phyloP scores from a whole-genome alignment of 306 rosid species.

The Rubus parviflorus region DNA sequence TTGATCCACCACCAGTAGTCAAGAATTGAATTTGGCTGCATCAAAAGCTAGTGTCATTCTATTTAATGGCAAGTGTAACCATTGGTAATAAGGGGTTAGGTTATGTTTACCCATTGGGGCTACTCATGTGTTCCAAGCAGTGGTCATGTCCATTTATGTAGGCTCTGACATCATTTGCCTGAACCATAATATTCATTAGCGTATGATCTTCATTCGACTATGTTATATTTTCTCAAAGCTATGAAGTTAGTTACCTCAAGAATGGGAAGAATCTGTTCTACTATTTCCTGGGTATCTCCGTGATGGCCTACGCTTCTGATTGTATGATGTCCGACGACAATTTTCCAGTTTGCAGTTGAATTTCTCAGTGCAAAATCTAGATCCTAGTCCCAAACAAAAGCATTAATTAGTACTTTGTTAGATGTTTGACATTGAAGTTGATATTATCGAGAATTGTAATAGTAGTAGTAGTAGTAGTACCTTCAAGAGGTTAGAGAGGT shows the following conservation, averaged over 20 bases:
- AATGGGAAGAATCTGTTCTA: constrained; percentile 58
- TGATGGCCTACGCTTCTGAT: constrained; percentile 60
- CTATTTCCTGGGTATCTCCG: constrained; percentile 62
- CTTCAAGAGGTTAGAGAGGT: constrained; percentile 60
- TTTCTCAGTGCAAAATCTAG: constrained; percentile 34
- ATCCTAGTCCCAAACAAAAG: constrained; percentile 28
- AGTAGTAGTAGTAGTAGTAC: constrained; percentile 18
- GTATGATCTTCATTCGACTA: not conserved
- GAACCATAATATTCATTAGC: not conserved
- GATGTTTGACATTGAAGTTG: not conserved
- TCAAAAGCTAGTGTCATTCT: not conserved
- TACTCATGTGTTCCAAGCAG: constrained; percentile 60
- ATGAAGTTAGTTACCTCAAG: constrained; percentile 51
- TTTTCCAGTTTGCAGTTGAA: constrained; percentile 74
- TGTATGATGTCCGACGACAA: constrained; percentile 77
- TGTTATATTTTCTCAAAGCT: not conserved
- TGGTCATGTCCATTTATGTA: constrained; percentile 85
- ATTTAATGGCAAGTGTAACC: too few relatives aligned
- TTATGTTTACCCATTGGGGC: constrained; percentile 40
- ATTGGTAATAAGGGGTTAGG: not conserved
- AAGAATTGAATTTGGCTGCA: constrained; percentile 64
- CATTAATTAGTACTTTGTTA: not conserved
- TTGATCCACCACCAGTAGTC: constrained; percentile 82
- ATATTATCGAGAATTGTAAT: too few relatives aligned
- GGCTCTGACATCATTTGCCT: constrained; percentile 62